Base-by-base conservation (phyloP, 768 basidiomycete genomes). In the Dioszegia aurantiaca region DNA sequence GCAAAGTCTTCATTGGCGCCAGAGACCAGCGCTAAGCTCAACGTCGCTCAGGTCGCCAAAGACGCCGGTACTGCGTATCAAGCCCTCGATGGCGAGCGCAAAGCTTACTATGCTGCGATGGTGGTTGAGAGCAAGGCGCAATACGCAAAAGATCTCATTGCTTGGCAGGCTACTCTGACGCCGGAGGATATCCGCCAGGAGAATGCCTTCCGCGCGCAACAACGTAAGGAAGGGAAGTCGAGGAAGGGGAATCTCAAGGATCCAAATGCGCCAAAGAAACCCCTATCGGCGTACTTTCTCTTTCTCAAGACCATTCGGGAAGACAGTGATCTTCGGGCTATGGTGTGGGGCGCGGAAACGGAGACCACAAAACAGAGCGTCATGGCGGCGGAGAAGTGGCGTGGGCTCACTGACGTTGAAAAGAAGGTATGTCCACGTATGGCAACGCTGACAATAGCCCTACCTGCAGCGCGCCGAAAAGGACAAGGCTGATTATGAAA, bases 361-460 rank as follows among this genome's bases (percentile, higher is more conserved):
- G 92, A 93, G 79, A 92, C 92, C 9, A 93, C 92, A 54, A 89
- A 88, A 77, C 92, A 95, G 80, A 91, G 89, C 77, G 89, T 92
- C 3, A 80, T 93, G 45, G 92, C 92, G 58, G 92, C 92, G 47
- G 87, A 87, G 56, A 87, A 87, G 77, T 97, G 92, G 92, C 83
- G 91, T 61, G 86, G 85, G 40, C 88, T 97, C 87, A 86, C 87
- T 28, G 89, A 92, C 77, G 90, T 87, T 44, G 90, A 97, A 78
- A 86, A 91, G 72, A 89, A 89, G 84, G 91, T 92, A 73, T 45
- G 81, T 66, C 46, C 47, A n/a, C 30, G 4, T 43, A 27, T 19
- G 56, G 45, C 1, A 3, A n/a, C 12, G 55, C 59, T 59, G 52
- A 64, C 56, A 37, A 0, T 33, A 94, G 90, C 91, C 92, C 0